These are phyloP conservation scores for Caryopteris hybrid DNA, from an alignment of 305 asterid species.

Conservation along the genomic window DNA sequence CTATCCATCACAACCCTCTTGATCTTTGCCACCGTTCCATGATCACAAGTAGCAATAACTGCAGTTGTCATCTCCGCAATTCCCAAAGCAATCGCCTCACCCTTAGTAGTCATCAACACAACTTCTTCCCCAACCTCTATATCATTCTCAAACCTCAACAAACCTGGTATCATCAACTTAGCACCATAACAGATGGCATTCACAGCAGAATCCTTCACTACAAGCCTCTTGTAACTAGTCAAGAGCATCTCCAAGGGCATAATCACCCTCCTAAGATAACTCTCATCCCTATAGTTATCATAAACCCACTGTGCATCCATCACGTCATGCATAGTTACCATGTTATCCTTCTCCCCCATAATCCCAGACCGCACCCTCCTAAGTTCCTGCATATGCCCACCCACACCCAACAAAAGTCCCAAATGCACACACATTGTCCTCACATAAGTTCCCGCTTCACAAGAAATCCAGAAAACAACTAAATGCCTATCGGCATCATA, in stretches of 20 bases:
- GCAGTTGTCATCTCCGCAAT: conserved; percentile 98
- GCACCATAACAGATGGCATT: conserved; percentile 97
- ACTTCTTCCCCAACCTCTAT: conserved; percentile 87
- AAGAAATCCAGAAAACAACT: conserved; percentile 95
- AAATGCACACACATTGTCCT: conserved; percentile 95
- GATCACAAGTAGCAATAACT: conserved; percentile 96
- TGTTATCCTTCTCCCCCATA: conserved; percentile 91
- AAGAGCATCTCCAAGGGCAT: conserved; percentile 91
- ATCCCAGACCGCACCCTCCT: conserved; percentile 94
- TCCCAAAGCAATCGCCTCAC: conserved; percentile 92
- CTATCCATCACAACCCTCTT: conserved; percentile 99
- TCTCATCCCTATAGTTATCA: conserved; percentile 84
- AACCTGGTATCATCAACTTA: conserved; percentile 92
- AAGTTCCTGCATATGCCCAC: conserved; percentile 95
- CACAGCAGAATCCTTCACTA: conserved; percentile 92
- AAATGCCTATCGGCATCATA: conserved; percentile 74
- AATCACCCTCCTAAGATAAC: conserved; percentile 81
- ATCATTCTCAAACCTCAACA: conserved; percentile 94
- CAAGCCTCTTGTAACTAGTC: conserved; percentile 92
- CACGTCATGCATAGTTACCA: conserved; percentile 97
- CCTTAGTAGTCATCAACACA: conserved; percentile 96
- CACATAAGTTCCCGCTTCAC: conserved; percentile 98
- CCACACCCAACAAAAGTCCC: conserved; percentile 92
- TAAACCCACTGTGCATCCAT: conserved; percentile 95
- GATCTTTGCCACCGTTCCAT: conserved; percentile 94